Percentiles rank a stretch among this genome's conserved stretches.
Conservation (phyloP, 257 asterid genomes). For the Lycium ferocissimum region DNA sequence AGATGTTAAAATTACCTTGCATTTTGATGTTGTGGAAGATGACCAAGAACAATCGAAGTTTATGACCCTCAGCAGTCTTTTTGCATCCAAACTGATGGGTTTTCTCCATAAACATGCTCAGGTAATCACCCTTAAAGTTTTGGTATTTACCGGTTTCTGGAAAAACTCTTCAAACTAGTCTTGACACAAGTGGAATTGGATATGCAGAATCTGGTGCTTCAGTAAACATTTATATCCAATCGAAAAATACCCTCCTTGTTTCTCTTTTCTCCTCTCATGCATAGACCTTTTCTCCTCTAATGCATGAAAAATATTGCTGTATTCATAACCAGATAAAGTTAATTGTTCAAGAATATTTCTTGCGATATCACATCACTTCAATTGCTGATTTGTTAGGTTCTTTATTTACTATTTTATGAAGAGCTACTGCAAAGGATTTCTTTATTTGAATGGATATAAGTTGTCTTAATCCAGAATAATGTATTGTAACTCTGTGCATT, state of each 20-base stretch:
- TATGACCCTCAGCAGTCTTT: slow-evolving; percentile 68
- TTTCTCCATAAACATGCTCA: slow-evolving; percentile 55
- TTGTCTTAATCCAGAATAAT: not conserved
- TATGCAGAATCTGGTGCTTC: slow-evolving; percentile 20
- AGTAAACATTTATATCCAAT: not conserved
- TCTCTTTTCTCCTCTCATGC: not conserved
- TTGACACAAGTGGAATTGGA: not conserved
- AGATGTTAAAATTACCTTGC: slow-evolving; percentile 57
- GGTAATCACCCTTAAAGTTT: slow-evolving; percentile 49
- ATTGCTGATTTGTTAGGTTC: not conserved
- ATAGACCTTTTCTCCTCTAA: not conserved
- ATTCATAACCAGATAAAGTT: not conserved
- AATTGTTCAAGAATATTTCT: slow-evolving; percentile 15
- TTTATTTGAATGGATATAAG: slow-evolving; percentile 16
- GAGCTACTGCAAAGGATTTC: slow-evolving; percentile 1
- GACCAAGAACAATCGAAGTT: slow-evolving; percentile 59
- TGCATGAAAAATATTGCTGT: not conserved
- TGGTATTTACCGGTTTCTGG: not conserved
- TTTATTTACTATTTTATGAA: not conserved
- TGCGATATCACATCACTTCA: slow-evolving; percentile 7
- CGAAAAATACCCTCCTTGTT: slow-evolving; percentile 9
- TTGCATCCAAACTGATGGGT: slow-evolving; percentile 66
- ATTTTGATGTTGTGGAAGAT: slow-evolving; percentile 64
- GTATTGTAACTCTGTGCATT: not conserved
- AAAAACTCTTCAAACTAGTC: slow-evolving; percentile 13